Evolutionary conservation across 371 early-diverging fungal genomes (phyloP).

Genomic region (Mucor piriformis): DNA sequence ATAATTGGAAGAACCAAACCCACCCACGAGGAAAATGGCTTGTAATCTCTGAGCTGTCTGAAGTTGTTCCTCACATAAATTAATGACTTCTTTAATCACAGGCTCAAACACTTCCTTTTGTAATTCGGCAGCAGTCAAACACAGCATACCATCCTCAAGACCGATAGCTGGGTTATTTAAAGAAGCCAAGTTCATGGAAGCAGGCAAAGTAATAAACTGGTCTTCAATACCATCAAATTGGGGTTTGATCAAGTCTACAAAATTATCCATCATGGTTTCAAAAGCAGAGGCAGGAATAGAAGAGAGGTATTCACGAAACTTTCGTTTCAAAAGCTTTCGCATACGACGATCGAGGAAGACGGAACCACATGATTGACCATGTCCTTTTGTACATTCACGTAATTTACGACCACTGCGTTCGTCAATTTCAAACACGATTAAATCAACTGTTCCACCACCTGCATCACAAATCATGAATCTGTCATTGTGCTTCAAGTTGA

Average conservation of each 20-base stretch:
- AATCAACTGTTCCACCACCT: slow-evolving; percentile 47
- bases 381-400: slow-evolving; percentile 63
- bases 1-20: slow-evolving; percentile 66
- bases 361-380: slow-evolving; percentile 62
- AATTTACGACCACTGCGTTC: slow-evolving; percentile 44
- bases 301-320: slow-evolving; percentile 54
- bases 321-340: slow-evolving; percentile 58
- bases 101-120: slow-evolving; percentile 59
- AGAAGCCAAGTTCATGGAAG: slow-evolving; percentile 24
- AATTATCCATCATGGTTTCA: slow-evolving; percentile 60
- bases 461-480: slow-evolving; percentile 60
- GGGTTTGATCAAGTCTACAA: slow-evolving; percentile 62
- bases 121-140: slow-evolving; percentile 57
- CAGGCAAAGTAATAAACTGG: slow-evolving; percentile 44
- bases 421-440: slow-evolving; percentile 46
- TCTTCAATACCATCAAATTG: slow-evolving; percentile 63
- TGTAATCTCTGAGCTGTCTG: slow-evolving; percentile 48
- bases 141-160: slow-evolving; percentile 61
- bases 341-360: slow-evolving; percentile 63
- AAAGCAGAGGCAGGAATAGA: slow-evolving; percentile 61
- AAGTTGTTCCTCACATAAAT: slow-evolving; percentile 52
- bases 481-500: slow-evolving; percentile 47
- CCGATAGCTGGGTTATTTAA: slow-evolving; percentile 41
- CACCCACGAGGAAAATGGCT: slow-evolving; percentile 64
- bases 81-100: slow-evolving; percentile 51